phyloP scores from a whole-genome alignment of 345 rosid species.

The Gossypium raimondii region DNA sequence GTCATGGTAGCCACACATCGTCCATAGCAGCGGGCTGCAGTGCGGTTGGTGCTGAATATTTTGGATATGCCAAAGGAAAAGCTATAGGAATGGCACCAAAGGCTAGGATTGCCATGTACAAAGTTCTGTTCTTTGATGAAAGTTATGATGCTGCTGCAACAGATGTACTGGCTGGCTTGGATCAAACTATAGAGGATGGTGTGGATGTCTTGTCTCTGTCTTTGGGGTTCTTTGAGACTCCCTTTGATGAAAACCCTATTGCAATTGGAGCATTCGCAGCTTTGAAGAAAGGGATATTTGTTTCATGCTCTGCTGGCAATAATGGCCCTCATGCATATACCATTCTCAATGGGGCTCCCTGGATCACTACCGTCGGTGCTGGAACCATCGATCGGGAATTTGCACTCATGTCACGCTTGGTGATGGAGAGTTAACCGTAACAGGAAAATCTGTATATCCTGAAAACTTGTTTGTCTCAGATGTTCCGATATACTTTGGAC shows the following conservation, averaged over 20 bases:
- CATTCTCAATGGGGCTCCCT: constrained; percentile 15
- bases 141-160: constrained; percentile 31
- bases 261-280: constrained; percentile 58
- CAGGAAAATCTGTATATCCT: neutral
- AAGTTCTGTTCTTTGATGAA: constrained; percentile 27
- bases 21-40: constrained; percentile 43
- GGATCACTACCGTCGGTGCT: constrained; percentile 48
- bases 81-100: constrained; percentile 39
- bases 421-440: neutral
- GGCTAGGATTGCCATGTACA: constrained; percentile 58
- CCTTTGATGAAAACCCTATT: constrained; percentile 40
- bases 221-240: constrained; percentile 30
- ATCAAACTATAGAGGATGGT: constrained; percentile 50
- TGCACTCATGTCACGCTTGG: constrained; percentile 7
- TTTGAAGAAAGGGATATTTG: constrained; percentile 44
- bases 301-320: constrained; percentile 46
- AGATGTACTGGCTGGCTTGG: constrained; percentile 44
- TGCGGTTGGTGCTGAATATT: constrained; percentile 29
- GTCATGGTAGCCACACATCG: constrained; percentile 51
- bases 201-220: constrained; percentile 47
- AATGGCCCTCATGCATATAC: constrained; percentile 13
- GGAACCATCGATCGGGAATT: constrained; percentile 26
- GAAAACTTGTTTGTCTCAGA: neutral
- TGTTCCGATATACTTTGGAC: neutral
- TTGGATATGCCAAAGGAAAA: constrained; percentile 48